Conservation (phyloP, 768 basidiomycete genomes). For the Sarcomyxa edulis region DNA sequence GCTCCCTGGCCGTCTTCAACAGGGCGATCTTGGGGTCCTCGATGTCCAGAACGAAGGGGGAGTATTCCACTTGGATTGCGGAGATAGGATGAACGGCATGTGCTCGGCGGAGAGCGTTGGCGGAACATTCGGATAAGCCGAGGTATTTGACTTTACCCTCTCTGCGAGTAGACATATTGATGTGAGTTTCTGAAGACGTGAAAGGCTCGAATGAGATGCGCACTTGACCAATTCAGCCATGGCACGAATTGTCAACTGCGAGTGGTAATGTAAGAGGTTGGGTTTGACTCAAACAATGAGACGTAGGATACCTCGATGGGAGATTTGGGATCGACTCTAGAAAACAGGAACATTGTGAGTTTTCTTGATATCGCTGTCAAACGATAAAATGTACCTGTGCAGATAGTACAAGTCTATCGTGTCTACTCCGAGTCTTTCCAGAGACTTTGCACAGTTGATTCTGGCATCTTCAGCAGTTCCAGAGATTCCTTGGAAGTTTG, state of each 20-base stretch:
- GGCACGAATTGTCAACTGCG: conserved; percentile 27
- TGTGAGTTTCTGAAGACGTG: too few species aligned
- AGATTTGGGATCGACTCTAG: conserved; percentile 17
- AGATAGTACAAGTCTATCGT: conserved; percentile 33
- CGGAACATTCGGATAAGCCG: conserved; percentile 45
- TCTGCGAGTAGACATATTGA: too few species aligned
- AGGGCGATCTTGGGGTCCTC: conserved; percentile 34
- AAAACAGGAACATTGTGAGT: too few species aligned
- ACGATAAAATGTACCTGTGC: conserved; percentile 22
- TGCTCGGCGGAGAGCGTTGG: conserved; percentile 40
- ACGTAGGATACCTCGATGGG: conserved; percentile 27
- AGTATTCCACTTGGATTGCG: conserved; percentile 42
- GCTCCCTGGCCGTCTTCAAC: conserved; percentile 33
- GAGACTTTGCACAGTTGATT: too few species aligned
- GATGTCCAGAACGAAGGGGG: conserved; percentile 37
- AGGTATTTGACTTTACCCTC: conserved; percentile 42
- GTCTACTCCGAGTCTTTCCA: conserved; percentile 35
- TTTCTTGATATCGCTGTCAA: too few species aligned
- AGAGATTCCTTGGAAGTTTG: conserved; percentile 25
- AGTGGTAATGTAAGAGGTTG: too few species aligned
- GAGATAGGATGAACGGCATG: conserved; percentile 39
- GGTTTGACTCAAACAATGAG: too few species aligned
- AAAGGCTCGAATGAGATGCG: conserved; percentile 11
- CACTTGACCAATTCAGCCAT: conserved; percentile 37
- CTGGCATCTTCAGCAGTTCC: too few species aligned